A percentile compares a stretch with the other conserved stretches of the same genome.
These are phyloP conservation scores for Datisca glomerata DNA, from an alignment of 306 rosid genomes.

Conservation along the genomic window DNA sequence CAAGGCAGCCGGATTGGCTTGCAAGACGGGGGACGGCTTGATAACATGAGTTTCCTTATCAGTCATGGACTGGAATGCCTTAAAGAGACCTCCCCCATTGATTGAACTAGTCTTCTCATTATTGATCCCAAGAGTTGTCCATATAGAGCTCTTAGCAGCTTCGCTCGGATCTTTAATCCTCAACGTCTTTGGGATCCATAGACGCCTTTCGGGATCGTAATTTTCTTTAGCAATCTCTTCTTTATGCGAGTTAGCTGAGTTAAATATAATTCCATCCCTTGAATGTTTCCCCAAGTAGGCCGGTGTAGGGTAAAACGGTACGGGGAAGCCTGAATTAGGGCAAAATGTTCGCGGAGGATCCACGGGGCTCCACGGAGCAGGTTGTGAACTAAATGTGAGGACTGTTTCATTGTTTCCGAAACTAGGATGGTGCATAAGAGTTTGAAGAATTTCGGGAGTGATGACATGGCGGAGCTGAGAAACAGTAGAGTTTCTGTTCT, in stretches of 20 bases:
- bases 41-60: slow-evolving; percentile 24
- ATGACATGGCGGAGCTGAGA: background rate
- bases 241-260: background rate
- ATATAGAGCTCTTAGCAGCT: slow-evolving; percentile 90
- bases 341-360: slow-evolving; percentile 41
- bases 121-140: slow-evolving; percentile 89
- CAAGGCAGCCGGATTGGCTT: slow-evolving; percentile 93
- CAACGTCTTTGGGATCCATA: slow-evolving; percentile 70
- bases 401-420: background rate
- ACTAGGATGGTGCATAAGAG: background rate
- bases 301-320: slow-evolving; percentile 40
- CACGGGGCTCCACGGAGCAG: slow-evolving; percentile 55
- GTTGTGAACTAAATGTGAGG: slow-evolving; percentile 5
- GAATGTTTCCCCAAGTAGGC: slow-evolving; percentile 62
- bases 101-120: slow-evolving; percentile 35
- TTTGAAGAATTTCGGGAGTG: background rate
- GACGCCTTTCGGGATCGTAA: slow-evolving; percentile 19
- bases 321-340: slow-evolving; percentile 67
- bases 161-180: slow-evolving; percentile 80
- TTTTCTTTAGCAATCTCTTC: slow-evolving; percentile 2
- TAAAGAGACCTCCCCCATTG: slow-evolving; percentile 50
- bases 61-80: slow-evolving; percentile 50
- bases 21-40: slow-evolving; percentile 41
- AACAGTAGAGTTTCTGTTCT: slow-evolving; percentile 30
- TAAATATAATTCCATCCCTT: slow-evolving; percentile 36